Conservation (phyloP, 75 land plant species). For the Picea glauca region DNA sequence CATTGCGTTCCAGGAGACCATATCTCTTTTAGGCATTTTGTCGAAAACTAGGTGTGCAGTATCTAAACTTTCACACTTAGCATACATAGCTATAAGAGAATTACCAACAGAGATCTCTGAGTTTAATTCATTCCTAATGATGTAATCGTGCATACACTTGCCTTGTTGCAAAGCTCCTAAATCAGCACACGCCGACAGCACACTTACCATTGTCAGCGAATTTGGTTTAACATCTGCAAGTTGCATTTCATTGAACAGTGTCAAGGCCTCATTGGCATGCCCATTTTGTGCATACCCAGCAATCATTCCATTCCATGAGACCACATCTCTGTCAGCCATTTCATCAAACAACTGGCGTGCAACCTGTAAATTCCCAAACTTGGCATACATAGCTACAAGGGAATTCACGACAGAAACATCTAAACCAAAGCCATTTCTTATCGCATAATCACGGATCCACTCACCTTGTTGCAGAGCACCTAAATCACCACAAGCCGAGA, state of each 20-base stretch:
- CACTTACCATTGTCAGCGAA: neutral
- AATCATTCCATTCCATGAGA: slow-evolving; percentile 10
- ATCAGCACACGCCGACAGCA: slow-evolving; percentile 8
- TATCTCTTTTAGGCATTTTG: neutral
- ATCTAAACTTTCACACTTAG: neutral
- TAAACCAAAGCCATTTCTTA: neutral
- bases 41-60: slow-evolving; percentile 5
- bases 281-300: neutral
- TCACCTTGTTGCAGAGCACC: neutral
- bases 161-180: neutral
- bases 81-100: slow-evolving; percentile 12
- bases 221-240: neutral
- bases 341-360: neutral
- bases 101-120: slow-evolving; percentile 2
- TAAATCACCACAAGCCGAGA: neutral
- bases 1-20: slow-evolving; percentile 47
- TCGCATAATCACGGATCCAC: neutral
- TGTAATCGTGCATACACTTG: slow-evolving; percentile 1
- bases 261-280: neutral
- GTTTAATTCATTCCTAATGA: neutral
- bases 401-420: neutral
- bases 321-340: slow-evolving; percentile 2
- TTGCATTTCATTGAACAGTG: slow-evolving; percentile 6
- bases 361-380: neutral
- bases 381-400: slow-evolving; percentile 1